phyloP scores from a whole-genome alignment of 176 grass and related monocot genomes.

The Eleusine indica region DNA sequence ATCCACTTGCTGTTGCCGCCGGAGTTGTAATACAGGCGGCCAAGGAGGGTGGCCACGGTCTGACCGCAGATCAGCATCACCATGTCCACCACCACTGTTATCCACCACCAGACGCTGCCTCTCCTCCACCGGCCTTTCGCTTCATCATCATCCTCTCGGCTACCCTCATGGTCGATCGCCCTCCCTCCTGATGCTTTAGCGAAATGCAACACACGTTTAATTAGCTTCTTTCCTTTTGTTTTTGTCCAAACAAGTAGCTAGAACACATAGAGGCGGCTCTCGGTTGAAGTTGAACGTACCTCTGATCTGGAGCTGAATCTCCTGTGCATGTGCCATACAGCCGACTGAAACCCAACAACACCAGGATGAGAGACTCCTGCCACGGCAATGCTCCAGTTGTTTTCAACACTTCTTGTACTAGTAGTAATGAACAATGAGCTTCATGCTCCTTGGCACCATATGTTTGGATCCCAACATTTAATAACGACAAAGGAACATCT shows the following conservation, averaged over 20 bases:
- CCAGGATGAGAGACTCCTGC: neutral
- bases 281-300: conserved; percentile 19
- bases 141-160: neutral
- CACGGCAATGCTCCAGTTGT: neutral
- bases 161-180: neutral
- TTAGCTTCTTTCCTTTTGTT: too few relatives aligned
- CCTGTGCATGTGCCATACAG: conserved; percentile 44
- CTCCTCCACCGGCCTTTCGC: neutral
- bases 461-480: conserved; percentile 17
- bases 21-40: conserved; percentile 75
- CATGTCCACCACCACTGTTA: conserved; percentile 53
- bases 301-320: conserved; percentile 62
- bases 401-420: neutral
- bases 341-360: neutral
- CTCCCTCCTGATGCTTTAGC: conserved; percentile 16
- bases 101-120: conserved; percentile 53
- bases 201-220: neutral
- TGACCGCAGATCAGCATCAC: conserved; percentile 54
- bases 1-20: conserved; percentile 90
- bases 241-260: too few relatives aligned
- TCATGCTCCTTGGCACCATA: conserved; percentile 12
- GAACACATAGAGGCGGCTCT: too few relatives aligned
- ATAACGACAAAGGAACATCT: neutral
- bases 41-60: conserved; percentile 63
- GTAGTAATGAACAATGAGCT: neutral